These are phyloP conservation scores for Fraxinus americana DNA, from an alignment of 257 asterid species.

Conservation along the genomic window DNA sequence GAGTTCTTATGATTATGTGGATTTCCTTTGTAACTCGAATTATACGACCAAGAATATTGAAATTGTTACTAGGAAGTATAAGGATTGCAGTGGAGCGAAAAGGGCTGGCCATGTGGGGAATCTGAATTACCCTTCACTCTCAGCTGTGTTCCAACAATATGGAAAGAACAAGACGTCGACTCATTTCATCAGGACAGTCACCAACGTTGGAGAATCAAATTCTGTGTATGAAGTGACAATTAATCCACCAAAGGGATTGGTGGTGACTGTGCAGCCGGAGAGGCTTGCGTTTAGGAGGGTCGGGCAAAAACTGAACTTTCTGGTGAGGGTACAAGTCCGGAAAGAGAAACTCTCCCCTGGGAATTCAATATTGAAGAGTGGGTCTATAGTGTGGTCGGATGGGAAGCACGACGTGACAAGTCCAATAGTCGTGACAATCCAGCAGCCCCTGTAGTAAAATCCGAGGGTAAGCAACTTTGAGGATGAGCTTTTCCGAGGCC, in stretches of 20 bases:
- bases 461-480: neutral
- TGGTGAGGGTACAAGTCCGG: constrained; percentile 60
- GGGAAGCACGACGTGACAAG: constrained; percentile 71
- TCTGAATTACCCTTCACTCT: constrained; percentile 74
- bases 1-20: constrained; percentile 62
- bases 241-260: constrained; percentile 46
- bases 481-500: neutral
- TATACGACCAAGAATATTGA: constrained; percentile 64
- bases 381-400: constrained; percentile 79
- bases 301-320: constrained; percentile 81
- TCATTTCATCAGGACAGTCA: constrained; percentile 72
- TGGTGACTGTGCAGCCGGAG: constrained; percentile 74
- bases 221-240: constrained; percentile 57
- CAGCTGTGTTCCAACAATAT: constrained; percentile 71
- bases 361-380: constrained; percentile 65
- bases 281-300: constrained; percentile 65
- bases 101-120: constrained; percentile 79
- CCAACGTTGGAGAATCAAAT: constrained; percentile 67
- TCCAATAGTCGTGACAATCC: constrained; percentile 76
- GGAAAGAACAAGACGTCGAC: constrained; percentile 70
- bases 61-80: constrained; percentile 48
- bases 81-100: constrained; percentile 68
- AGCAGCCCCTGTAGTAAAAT: constrained; percentile 58
- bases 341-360: constrained; percentile 66
- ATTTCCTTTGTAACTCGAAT: constrained; percentile 78